phyloP scores from a whole-genome alignment of 1,284 basidiomycete species.

The Phylloboletellus chloephorus region DNA sequence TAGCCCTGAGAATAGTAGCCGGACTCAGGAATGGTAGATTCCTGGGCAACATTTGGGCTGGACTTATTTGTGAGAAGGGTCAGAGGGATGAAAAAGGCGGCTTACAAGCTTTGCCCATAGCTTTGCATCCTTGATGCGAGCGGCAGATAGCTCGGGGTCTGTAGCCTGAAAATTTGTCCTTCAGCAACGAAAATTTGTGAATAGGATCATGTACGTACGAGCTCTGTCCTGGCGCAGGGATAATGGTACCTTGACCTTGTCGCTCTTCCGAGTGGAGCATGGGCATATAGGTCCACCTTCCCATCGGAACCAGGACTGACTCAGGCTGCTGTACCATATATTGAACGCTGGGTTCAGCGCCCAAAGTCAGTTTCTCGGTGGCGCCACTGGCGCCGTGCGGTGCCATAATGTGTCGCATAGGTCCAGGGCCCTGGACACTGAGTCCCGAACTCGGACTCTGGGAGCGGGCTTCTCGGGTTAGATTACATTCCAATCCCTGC shows the following conservation, averaged over 20 bases:
- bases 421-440: constrained; percentile 13
- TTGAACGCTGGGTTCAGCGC: constrained; percentile 2
- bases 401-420: constrained; percentile 3
- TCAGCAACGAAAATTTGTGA: not conserved
- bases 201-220: constrained; percentile 17
- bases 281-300: constrained; percentile 3
- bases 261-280: constrained; percentile 3
- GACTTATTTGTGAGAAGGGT: not conserved
- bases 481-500: constrained; percentile 10
- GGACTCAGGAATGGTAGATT: not conserved
- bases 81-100: not conserved
- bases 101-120: constrained; percentile 19
- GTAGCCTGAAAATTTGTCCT: constrained; percentile 10
- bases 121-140: not conserved
- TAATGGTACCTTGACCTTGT: constrained; percentile 5
- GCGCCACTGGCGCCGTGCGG: constrained; percentile 7
- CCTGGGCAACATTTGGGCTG: constrained; percentile 13
- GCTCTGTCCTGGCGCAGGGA: constrained; percentile 3
- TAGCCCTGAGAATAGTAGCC: constrained; percentile 8
- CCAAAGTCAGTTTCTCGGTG: constrained; percentile 3
- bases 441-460: constrained; percentile 20
- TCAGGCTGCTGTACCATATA: constrained; percentile 11
- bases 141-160: not conserved
- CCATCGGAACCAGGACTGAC: constrained; percentile 1
- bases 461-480: constrained; percentile 16